phyloP scores from a whole-genome alignment of 768 basidiomycete species.

The Macrocybe gigantea region DNA sequence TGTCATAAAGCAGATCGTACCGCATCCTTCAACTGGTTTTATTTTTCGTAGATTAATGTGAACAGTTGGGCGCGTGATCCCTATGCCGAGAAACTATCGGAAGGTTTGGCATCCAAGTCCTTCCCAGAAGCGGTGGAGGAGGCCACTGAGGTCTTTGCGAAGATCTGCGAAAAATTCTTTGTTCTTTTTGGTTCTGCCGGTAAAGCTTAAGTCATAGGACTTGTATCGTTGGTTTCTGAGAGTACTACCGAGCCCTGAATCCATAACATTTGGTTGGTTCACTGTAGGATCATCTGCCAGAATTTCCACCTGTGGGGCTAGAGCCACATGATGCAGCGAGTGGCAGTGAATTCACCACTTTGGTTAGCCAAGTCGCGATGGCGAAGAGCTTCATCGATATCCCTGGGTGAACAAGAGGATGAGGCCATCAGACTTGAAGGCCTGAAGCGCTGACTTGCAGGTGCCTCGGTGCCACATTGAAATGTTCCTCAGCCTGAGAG shows the following conservation, averaged over 20 bases:
- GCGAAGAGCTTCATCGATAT: no score
- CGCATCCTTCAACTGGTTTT: background rate
- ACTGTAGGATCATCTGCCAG: no score
- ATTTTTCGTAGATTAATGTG: conserved; percentile 30
- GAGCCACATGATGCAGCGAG: no score
- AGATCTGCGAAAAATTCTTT: conserved; percentile 35
- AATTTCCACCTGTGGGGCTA: no score
- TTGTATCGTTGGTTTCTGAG: background rate
- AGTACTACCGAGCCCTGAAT: background rate
- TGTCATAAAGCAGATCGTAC: background rate
- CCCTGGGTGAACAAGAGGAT: no score
- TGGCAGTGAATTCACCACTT: no score
- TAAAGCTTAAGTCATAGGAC: conserved; percentile 18
- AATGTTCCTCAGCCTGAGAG: no score
- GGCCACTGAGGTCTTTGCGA: conserved; percentile 35
- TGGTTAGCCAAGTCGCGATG: no score
- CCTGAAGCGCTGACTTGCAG: no score
- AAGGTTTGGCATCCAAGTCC: conserved; percentile 25
- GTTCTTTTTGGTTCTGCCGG: conserved; percentile 34
- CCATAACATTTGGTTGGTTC: no score
- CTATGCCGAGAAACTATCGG: conserved; percentile 29
- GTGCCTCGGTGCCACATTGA: no score
- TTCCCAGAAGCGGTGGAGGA: conserved; percentile 42
- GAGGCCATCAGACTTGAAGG: no score
- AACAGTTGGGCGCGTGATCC: conserved; percentile 43